These are phyloP conservation scores for Ploettnerulaceae sp. DNA, from an alignment of 2,329 filamentous ascomycete genomes.

Conservation along the genomic window DNA sequence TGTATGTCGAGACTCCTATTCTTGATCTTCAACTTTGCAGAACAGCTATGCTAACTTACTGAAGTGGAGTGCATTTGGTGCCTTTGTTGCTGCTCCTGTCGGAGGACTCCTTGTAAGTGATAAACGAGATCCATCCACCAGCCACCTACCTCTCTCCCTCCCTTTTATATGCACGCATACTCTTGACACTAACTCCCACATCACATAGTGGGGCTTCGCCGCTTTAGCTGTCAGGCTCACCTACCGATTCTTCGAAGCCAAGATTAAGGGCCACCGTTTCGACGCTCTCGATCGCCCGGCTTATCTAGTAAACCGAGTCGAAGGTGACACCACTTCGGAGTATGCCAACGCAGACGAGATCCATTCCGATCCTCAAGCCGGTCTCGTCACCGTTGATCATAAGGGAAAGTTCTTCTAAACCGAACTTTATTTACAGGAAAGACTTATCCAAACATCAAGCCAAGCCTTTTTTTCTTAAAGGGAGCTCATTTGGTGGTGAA, in stretches of 20 bases:
- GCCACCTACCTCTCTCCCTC: too few relatives aligned
- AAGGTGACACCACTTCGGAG: constrained; percentile 32
- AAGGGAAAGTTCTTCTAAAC: constrained; percentile 33
- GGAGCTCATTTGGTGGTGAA: too few relatives aligned
- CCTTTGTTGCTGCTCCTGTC: constrained; percentile 74
- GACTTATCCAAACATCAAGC: too few relatives aligned
- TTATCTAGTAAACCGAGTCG: constrained; percentile 21
- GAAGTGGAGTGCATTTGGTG: constrained; percentile 82
- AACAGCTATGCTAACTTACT: too few relatives aligned
- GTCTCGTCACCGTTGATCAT: constrained; percentile 28
- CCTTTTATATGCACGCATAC: too few relatives aligned
- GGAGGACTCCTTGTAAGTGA: constrained; percentile 71
- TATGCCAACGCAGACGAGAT: constrained; percentile 25
- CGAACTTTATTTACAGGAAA: too few relatives aligned
- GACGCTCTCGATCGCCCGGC: constrained; percentile 58
- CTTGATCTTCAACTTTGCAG: too few relatives aligned
- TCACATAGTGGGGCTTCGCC: constrained; percentile 62
- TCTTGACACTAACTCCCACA: too few relatives aligned
- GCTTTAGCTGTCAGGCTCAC: constrained; percentile 57
- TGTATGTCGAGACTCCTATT: too few relatives aligned
- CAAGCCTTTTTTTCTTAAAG: too few relatives aligned
- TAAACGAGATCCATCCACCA: too few relatives aligned
- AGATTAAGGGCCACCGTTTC: constrained; percentile 56
- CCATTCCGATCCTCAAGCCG: constrained; percentile 18
- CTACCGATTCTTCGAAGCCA: constrained; percentile 54